A percentile compares a stretch with the other conserved stretches of the same genome.
These are phyloP conservation scores for Fragosphaeria purpurea DNA, from an alignment of 2,329 filamentous ascomycete species.

Conservation along the genomic window DNA sequence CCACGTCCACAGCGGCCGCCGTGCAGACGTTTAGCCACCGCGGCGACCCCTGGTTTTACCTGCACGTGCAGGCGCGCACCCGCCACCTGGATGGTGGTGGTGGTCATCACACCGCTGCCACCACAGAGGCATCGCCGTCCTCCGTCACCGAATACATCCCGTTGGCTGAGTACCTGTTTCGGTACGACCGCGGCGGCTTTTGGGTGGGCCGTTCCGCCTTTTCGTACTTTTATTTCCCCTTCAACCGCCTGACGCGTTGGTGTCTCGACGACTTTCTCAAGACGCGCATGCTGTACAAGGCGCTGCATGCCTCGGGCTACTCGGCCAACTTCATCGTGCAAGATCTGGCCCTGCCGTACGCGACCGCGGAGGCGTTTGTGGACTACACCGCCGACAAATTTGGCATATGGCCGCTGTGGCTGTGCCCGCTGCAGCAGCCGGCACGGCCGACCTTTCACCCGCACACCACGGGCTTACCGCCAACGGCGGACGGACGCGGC, in stretches of 20 bases:
- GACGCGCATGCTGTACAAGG: constrained; percentile 64
- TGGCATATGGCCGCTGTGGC: constrained; percentile 50
- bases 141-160: constrained; percentile 47
- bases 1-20: constrained; percentile 5
- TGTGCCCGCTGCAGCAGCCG: constrained; percentile 44
- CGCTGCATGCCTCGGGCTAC: constrained; percentile 57
- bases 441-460: constrained; percentile 46
- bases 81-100: background rate
- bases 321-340: constrained; percentile 58
- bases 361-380: constrained; percentile 40
- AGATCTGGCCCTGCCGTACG: constrained; percentile 51
- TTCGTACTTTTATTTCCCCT: constrained; percentile 56
- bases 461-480: constrained; percentile 22
- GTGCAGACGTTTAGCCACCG: constrained; percentile 47
- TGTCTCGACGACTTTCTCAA: constrained; percentile 63
- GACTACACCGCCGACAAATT: constrained; percentile 42
- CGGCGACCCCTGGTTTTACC: constrained; percentile 66
- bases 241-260: constrained; percentile 55
- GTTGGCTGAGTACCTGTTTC: constrained; percentile 63
- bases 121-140: background rate
- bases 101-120: background rate
- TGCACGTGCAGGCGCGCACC: constrained; percentile 50
- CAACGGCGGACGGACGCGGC: too few species aligned
- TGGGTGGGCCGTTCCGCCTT: constrained; percentile 61
- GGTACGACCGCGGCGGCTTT: constrained; percentile 66